phyloP scores from a whole-genome alignment of 208 protist species.

The Acanthamoeba castellanii region DNA sequence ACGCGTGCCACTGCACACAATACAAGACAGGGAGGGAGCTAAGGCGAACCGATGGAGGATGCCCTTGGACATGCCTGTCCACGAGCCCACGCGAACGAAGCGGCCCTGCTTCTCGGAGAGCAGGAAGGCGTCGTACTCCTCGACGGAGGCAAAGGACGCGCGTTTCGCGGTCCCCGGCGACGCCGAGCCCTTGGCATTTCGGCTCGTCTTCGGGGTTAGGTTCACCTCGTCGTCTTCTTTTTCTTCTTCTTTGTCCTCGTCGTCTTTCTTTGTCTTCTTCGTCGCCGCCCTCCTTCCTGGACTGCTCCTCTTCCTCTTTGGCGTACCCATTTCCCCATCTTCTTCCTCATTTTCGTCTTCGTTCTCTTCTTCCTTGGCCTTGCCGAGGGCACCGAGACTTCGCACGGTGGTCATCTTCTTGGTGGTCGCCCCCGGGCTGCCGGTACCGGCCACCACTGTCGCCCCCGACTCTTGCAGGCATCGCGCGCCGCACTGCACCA shows the following conservation, averaged over 20 bases:
- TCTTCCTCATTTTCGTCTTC: background rate
- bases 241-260: background rate
- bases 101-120: slow-evolving; percentile 31
- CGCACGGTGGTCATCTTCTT: background rate
- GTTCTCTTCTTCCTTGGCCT: background rate
- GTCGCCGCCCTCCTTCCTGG: background rate
- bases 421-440: background rate
- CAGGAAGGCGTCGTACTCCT: slow-evolving; percentile 60
- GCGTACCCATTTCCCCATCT: background rate
- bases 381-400: background rate
- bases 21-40: background rate
- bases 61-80: slow-evolving; percentile 62
- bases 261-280: background rate
- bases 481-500: background rate
- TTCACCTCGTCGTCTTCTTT: background rate
- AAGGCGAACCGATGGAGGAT: background rate
- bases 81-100: slow-evolving; percentile 59
- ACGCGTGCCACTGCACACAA: no score
- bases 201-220: background rate
- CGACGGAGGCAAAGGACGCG: background rate
- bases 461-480: slow-evolving; percentile 18
- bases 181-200: background rate
- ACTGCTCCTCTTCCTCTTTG: background rate
- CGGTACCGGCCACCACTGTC: background rate
- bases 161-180: background rate